Evolutionary conservation across 2,329 filamentous ascomycete species (phyloP).

Genomic region (Ophiocordyceps camponoti-saundersi): DNA sequence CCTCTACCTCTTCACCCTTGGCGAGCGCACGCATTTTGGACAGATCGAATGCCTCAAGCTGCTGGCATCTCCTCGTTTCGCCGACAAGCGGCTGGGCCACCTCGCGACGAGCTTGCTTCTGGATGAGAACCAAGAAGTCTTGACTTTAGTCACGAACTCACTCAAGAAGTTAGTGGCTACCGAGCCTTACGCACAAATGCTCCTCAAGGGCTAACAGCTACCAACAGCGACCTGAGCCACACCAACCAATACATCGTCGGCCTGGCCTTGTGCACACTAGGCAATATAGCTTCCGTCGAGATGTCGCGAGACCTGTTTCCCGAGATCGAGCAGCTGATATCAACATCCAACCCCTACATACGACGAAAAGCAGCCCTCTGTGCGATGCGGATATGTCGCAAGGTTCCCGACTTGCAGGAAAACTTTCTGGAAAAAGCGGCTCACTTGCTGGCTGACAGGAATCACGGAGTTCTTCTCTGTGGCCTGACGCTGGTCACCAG

Average conservation of each 20-base stretch:
- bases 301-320: slow-evolving; percentile 97
- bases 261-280: slow-evolving; percentile 85
- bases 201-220: slow-evolving; percentile 3
- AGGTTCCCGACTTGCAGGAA: slow-evolving; percentile 92
- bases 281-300: slow-evolving; percentile 93
- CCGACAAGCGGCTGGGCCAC: slow-evolving; percentile 92
- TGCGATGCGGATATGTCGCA: slow-evolving; percentile 96
- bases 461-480: slow-evolving; percentile 88
- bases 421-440: slow-evolving; percentile 94
- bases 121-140: slow-evolving; percentile 95
- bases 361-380: slow-evolving; percentile 93
- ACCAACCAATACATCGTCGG: slow-evolving; percentile 98
- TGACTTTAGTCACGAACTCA: slow-evolving; percentile 95
- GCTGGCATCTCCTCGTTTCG: slow-evolving; percentile 88
- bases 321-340: slow-evolving; percentile 82
- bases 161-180: slow-evolving; percentile 62
- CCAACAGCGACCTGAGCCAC: slow-evolving; percentile 72
- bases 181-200: background rate
- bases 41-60: slow-evolving; percentile 99
- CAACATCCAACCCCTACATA: slow-evolving; percentile 96
- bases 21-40: slow-evolving; percentile 93
- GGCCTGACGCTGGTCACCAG: slow-evolving; percentile 82
- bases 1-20: slow-evolving; percentile 92
- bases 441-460: slow-evolving; percentile 73
- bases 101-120: slow-evolving; percentile 88